Evolutionary conservation across 139 green algal genomes (phyloP), one percentile per base, ranked within the genome.

Genomic region (Coelastrella sp.): DNA sequence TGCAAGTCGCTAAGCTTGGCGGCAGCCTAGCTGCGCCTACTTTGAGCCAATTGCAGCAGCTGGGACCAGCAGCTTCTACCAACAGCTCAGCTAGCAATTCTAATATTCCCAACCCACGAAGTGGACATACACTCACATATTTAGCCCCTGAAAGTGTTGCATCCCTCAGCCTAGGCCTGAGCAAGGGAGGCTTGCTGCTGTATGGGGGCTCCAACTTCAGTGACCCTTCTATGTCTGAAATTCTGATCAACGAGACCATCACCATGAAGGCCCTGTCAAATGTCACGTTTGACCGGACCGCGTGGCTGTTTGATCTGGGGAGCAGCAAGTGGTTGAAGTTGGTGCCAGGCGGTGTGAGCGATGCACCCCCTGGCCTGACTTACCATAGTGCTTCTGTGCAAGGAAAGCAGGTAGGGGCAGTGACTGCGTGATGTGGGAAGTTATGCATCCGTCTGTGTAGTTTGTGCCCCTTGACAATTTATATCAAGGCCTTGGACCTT

Each of bases 241-340:
- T 17, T 5, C 13, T 71, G 6, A 7, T n/a, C 0, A 13, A 81
- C 58, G 68, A 71, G 17, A 14, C 16, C 7, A 11, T 0, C 7
- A 61, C 83, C 8, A 8, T 47, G 5, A 2, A 58, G 8, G 54
- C 11, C 66, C 54, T 88, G 17, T n/a, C 14, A 13, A 58, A 6
- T 7, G 60, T 17, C 5, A 64, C 14, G 4, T 88, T 73, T 54
- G 83, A 88, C 68, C 77, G 65, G 7, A 80, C 17, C 7, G 23
- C 68, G 11, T 88, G 83, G 83, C 47, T 88, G 83, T 88, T 59
- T 71, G 83, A 88, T 57, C 8, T 88, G 14, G 56, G 8, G 3
- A 32, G 66, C 17, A 75, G 58, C 47, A 68, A 58, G 54, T 88
- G 83, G 83, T 7, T 14, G 47, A n/a, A 57, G 68, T 61, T 81